Evolutionary conservation across 2,329 filamentous ascomycete genomes (phyloP), one percentile per base, ranked within the genome.

Genomic region (Ophiostoma sp.): DNA sequence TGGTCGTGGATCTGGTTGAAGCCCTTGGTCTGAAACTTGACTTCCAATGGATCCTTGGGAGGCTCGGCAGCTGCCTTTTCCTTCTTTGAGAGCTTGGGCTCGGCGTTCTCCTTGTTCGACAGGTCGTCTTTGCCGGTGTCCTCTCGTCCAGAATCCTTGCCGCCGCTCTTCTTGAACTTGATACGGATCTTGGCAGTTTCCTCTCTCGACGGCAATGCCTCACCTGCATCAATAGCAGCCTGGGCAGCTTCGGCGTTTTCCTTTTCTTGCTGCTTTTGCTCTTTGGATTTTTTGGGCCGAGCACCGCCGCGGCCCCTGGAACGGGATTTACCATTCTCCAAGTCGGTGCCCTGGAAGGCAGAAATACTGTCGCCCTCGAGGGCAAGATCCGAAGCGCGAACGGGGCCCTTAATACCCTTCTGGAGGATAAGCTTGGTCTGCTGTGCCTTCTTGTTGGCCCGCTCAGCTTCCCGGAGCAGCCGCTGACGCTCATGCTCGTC

Each of bases 1-100:
- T 97, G 93, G 76, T 97, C 94, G 79, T 97, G 97, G 71, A 99
- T 94, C 79, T 96, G 94, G 76, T 96, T 93, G 81, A 96, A 99
- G 23, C 92, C 93, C 78, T 97, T 96, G 68, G 93, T 95, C 74
- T 92, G 89, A 79, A 92, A 95, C 78, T 97, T 96, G 68, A 93
- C 95, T 74, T 92, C 89, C 79, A 92, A 94, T 4, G 81, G 76
- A 69, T 86, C 84, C 52, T 83, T 81, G 10, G 81, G 79, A 36
- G 85, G 82, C 70, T 84, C 84, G 62, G 68, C 70, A 3, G 81
- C 65, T 31, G 73, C 70, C 73, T 78, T 78, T 15, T 76, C 76
- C 78, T 81, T 82, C 77, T 84, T 72, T 67, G 80, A 76, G 68
- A 76, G 76, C 74, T 80, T 83, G 6, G 76, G 75, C 72, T 85